Percentiles rank a stretch among this genome's conserved stretches.
Conservation (phyloP, 2,329 filamentous ascomycete genomes). For the Penicillium occitanis region DNA sequence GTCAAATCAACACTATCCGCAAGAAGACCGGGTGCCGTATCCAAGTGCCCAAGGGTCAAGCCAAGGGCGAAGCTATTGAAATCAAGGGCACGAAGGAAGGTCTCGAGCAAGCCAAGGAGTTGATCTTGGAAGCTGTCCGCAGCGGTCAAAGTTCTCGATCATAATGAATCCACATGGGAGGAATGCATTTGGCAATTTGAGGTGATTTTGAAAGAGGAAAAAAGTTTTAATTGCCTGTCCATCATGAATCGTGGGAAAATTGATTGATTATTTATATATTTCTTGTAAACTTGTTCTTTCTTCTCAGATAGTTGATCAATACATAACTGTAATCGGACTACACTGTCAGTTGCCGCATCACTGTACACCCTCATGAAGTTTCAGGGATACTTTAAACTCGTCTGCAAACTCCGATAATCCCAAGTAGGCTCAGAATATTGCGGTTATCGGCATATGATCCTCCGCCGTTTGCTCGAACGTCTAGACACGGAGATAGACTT, state of each 20-base stretch:
- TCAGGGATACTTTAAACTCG: too few species aligned
- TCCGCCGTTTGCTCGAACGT: neutral
- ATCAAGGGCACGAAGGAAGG: slow-evolving; percentile 77
- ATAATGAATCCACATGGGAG: neutral
- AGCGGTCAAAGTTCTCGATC: slow-evolving; percentile 30
- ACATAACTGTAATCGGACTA: neutral
- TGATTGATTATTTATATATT: slow-evolving; percentile 21
- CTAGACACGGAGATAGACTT: slow-evolving; percentile 12
- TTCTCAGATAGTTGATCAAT: slow-evolving; percentile 16
- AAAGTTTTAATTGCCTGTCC: slow-evolving; percentile 17
- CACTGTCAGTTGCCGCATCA: neutral
- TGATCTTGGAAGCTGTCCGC: slow-evolving; percentile 81
- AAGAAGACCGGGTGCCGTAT: slow-evolving; percentile 92
- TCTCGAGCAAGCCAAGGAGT: slow-evolving; percentile 80
- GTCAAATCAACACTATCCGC: slow-evolving; percentile 88
- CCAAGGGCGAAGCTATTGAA: slow-evolving; percentile 78
- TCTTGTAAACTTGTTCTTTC: slow-evolving; percentile 20
- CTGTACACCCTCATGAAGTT: too few species aligned
- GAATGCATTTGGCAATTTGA: slow-evolving; percentile 6
- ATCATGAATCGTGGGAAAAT: slow-evolving; percentile 19
- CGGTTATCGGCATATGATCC: slow-evolving; percentile 4
- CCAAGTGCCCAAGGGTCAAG: slow-evolving; percentile 82
- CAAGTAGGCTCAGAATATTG: neutral
- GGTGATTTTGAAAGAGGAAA: neutral
- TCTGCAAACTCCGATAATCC: neutral